Conservation (phyloP, 2,329 filamentous ascomycete species). For the Chaetomiaceae sp. region DNA sequence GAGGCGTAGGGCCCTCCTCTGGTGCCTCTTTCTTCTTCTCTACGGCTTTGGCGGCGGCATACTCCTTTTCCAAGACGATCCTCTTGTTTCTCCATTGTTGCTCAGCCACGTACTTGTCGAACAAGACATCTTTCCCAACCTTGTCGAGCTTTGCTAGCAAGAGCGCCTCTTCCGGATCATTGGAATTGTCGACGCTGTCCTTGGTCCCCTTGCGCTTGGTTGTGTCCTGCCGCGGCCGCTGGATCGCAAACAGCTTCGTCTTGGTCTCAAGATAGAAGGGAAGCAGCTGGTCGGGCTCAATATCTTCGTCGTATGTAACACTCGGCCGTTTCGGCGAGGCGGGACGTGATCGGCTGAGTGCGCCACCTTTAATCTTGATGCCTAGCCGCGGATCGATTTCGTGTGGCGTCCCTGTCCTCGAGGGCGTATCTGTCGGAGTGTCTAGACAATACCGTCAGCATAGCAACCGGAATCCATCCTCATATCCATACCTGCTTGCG, state of each 20-base stretch:
- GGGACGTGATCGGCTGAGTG: constrained; percentile 30
- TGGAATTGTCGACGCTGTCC: constrained; percentile 24
- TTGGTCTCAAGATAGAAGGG: constrained; percentile 75
- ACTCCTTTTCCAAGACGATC: constrained; percentile 58
- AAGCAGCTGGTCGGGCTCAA: constrained; percentile 70
- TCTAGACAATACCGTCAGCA: constrained; percentile 33
- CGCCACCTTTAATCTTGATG: constrained; percentile 34
- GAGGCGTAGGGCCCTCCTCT: constrained; percentile 21
- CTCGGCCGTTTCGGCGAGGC: constrained; percentile 39
- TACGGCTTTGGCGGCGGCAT: constrained; percentile 43
- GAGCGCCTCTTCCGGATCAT: constrained; percentile 53
- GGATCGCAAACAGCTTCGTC: constrained; percentile 58
- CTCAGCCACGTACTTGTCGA: constrained; percentile 63
- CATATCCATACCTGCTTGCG: constrained; percentile 30
- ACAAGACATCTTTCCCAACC: constrained; percentile 74
- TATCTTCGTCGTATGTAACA: constrained; percentile 60
- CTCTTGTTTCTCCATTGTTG: constrained; percentile 59
- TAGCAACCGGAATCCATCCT: not conserved
- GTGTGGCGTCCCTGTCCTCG: constrained; percentile 47
- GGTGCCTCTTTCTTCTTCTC: constrained; percentile 30
- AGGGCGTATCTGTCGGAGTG: constrained; percentile 49
- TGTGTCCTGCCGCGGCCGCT: constrained; percentile 48
- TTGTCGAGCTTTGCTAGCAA: constrained; percentile 68
- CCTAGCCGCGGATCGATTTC: constrained; percentile 32
- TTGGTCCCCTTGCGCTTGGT: constrained; percentile 35